These are phyloP conservation scores for Rhodotorula kratochvilovae DNA, from an alignment of 768 basidiomycete species.

Conservation along the genomic window DNA sequence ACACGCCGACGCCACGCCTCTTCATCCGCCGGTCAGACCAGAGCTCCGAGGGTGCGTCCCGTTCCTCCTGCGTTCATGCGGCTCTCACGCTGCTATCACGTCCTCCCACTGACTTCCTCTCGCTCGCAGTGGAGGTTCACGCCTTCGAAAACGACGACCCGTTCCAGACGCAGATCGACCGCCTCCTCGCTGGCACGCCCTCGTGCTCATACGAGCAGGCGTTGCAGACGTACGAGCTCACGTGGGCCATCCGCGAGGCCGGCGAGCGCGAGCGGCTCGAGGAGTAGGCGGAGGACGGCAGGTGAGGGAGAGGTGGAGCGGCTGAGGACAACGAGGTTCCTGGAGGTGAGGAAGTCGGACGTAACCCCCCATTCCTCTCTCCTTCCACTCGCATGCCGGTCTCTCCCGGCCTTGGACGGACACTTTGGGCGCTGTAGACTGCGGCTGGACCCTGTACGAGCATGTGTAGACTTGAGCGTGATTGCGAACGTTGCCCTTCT, in stretches of 20 bases:
- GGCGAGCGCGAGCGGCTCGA: conserved; percentile 12
- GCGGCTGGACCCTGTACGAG: background rate
- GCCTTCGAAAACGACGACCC: conserved; percentile 79
- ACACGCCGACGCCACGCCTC: conserved; percentile 13
- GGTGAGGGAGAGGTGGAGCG: too few relatives aligned
- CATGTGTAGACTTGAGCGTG: too few relatives aligned
- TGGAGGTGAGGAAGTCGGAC: too few relatives aligned
- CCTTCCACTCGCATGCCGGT: too few relatives aligned
- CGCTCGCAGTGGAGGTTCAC: conserved; percentile 56
- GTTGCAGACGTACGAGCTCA: conserved; percentile 35
- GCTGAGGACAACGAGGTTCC: too few relatives aligned
- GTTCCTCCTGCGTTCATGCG: background rate
- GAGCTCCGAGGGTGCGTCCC: background rate
- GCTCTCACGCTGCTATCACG: background rate
- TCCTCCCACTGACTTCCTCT: background rate
- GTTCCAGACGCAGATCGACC: conserved; percentile 52
- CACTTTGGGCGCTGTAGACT: too few relatives aligned
- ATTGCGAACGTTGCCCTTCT: too few relatives aligned
- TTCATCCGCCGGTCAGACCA: conserved; percentile 7
- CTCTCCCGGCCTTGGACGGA: too few relatives aligned
- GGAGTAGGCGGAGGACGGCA: background rate
- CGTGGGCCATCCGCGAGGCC: conserved; percentile 38
- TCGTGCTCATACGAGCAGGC: conserved; percentile 32
- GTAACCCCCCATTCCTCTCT: too few relatives aligned
- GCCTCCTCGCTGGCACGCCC: conserved; percentile 13